Conservation (phyloP, 345 rosid genomes). For the Alliaria petiolata region DNA sequence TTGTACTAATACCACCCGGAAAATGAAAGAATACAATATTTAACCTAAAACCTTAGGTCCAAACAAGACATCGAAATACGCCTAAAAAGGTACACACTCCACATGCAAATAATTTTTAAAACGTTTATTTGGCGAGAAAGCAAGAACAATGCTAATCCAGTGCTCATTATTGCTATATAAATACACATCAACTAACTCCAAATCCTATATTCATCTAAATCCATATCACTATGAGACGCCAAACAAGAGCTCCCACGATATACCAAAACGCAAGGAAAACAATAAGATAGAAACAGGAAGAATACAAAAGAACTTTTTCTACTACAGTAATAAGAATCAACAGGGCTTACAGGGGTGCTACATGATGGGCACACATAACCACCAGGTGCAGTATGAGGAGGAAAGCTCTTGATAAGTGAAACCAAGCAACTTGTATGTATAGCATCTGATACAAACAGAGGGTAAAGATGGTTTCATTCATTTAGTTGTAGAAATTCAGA, state of each 20-base stretch:
- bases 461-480: neutral
- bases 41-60: neutral
- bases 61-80: conserved; percentile 9
- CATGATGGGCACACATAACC: conserved; percentile 91
- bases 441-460: conserved; percentile 53
- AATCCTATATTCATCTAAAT: neutral
- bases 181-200: neutral
- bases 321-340: neutral
- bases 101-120: neutral
- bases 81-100: neutral
- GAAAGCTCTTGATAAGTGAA: conserved; percentile 82
- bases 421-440: conserved; percentile 85
- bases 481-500: neutral
- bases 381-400: conserved; percentile 95
- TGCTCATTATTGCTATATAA: neutral
- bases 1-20: neutral
- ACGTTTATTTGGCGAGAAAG: neutral
- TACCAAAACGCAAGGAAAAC: neutral
- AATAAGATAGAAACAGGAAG: neutral
- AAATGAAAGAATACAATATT: neutral
- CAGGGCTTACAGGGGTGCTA: conserved; percentile 65
- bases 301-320: neutral
- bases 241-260: neutral
- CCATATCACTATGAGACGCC: neutral
- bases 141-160: neutral